Base-by-base conservation (phyloP, 2,329 filamentous ascomycete genomes). In the Cercospora citrullina region DNA sequence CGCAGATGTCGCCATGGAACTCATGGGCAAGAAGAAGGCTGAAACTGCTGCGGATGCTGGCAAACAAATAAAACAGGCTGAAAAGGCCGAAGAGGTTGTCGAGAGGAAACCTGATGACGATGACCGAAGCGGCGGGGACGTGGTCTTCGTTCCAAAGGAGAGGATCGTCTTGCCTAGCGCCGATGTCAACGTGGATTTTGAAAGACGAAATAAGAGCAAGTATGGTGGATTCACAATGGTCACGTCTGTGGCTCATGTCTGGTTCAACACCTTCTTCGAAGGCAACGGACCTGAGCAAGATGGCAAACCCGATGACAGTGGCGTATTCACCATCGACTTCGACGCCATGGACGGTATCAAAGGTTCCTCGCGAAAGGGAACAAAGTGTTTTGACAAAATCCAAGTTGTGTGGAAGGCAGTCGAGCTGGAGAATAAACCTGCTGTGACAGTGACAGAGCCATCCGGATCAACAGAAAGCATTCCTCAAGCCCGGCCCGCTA, bases 191-290 rank as follows among this genome's bases (percentile, higher is more conserved):
- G 91, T 98, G 72, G 90, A 93, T 60, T 88, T 97, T 26, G 94
- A 98, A 80, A 87, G 93, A 7, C 89, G 94, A 39, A 96, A 93
- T 80, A 91, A 90, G 75, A 89, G 91, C 1, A 86, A 87, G 4
- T 91, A 91, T 74, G 86, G 86, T 6, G 91, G 93, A 0, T 87
- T 92, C 72, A 93, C 92, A 0, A 92, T 98, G 89, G 93, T 97
- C 3, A 97, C 94, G 0, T 90, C 94, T 0, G 90, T 98, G 9
- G 94, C 94, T 0, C 94, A 98, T 75, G 92, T 97, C 16, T 99
- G 95, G 95, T 97, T 97, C 84, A 99, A 99, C 76, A 84, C 89
- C 1, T 98, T 89, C 80, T 98, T 98, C 75, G 95, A 98, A 80
- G 93, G 94, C 55, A 83, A 87, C 21, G 91, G 91, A 0, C 89